phyloP scores from a whole-genome alignment of 192 early-diverging fungal genomes.

The Chytriomyces sp. region DNA sequence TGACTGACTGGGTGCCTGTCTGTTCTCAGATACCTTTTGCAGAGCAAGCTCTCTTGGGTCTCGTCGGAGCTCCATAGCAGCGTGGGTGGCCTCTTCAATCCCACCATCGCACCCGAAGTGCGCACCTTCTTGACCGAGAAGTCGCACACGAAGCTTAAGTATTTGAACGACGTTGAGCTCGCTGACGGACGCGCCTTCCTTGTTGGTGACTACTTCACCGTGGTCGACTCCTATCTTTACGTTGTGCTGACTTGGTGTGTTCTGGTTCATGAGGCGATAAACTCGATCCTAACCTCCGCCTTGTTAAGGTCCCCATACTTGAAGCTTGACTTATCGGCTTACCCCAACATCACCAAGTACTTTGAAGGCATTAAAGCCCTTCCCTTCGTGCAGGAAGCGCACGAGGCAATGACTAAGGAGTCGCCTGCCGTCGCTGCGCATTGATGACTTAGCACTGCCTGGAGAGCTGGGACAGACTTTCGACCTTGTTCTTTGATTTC shows the following conservation, averaged over 20 bases:
- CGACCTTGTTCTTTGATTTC: too few relatives aligned
- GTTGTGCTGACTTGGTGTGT: conserved; percentile 27
- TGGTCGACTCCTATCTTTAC: conserved; percentile 33
- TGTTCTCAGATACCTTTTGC: conserved; percentile 40
- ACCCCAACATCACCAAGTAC: conserved; percentile 28
- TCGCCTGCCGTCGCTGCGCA: too few relatives aligned
- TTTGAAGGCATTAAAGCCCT: conserved; percentile 30
- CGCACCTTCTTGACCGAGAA: conserved; percentile 19
- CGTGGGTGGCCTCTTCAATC: conserved; percentile 24
- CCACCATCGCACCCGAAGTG: conserved; percentile 6
- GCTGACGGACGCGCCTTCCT: conserved; percentile 31
- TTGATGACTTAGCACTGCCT: too few relatives aligned
- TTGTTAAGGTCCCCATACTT: too few relatives aligned
- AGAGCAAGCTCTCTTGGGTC: conserved; percentile 36
- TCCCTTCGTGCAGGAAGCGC: conserved; percentile 40
- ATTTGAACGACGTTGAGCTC: conserved; percentile 40
- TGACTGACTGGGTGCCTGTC: too few relatives aligned
- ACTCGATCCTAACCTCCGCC: too few relatives aligned
- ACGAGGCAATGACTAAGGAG: conserved; percentile 29
- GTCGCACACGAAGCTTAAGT: conserved; percentile 8
- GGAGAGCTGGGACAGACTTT: too few relatives aligned
- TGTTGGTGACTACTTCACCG: conserved; percentile 36
- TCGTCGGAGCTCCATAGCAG: conserved; percentile 30
- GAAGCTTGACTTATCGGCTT: conserved; percentile 28
- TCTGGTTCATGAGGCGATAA: too few relatives aligned